phyloP scores from a whole-genome alignment of 768 basidiomycete genomes.

The Tricholoma sp. region DNA sequence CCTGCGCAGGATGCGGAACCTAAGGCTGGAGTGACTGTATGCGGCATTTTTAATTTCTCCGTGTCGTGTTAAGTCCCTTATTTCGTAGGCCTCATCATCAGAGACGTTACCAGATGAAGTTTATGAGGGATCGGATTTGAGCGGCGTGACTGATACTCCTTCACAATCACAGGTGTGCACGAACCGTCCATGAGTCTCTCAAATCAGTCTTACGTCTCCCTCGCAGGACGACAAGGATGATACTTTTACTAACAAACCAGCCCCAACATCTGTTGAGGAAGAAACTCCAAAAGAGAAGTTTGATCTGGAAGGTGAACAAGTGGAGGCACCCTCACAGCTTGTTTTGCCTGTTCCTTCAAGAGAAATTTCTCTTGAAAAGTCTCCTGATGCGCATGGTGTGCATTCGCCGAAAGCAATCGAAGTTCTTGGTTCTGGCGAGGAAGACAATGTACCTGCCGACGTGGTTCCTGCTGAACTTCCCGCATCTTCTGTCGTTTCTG shows the following conservation, averaged over 20 bases:
- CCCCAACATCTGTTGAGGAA: not conserved
- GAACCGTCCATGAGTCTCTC: not conserved
- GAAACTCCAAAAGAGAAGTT: not conserved
- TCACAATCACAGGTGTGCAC: constrained; percentile 18
- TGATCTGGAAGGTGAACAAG: not conserved
- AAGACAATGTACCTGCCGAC: not conserved
- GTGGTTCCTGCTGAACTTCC: not conserved
- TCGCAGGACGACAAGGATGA: not conserved
- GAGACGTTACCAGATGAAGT: constrained; percentile 19
- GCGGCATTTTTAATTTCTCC: not conserved
- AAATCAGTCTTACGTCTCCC: not conserved
- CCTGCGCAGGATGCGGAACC: constrained; percentile 5
- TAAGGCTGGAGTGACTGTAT: constrained; percentile 2
- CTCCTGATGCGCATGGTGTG: not conserved
- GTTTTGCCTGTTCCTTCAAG: not conserved
- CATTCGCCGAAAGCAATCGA: not conserved
- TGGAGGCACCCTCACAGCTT: not conserved
- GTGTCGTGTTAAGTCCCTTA: not conserved
- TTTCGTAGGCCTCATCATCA: constrained; percentile 1
- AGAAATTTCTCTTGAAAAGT: not conserved
- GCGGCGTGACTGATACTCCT: constrained; percentile 27
- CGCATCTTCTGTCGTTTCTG: not conserved
- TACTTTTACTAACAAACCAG: not conserved
- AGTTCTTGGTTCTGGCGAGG: not conserved
- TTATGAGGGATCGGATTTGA: constrained; percentile 30